phyloP scores from a whole-genome alignment of 805 yeast species.

The Hanseniaspora meyeri region DNA sequence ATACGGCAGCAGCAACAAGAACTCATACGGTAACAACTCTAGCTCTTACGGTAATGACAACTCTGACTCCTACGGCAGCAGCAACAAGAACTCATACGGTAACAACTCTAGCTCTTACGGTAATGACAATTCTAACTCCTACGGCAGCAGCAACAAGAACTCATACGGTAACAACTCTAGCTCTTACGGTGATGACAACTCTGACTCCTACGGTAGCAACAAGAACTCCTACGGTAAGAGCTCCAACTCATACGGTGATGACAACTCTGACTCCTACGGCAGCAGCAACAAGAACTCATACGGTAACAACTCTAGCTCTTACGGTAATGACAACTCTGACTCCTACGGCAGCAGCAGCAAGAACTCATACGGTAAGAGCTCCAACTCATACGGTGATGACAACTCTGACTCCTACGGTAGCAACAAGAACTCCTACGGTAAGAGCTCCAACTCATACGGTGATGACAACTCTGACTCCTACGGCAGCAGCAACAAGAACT shows the following conservation, averaged over 20 bases:
- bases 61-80: slow-evolving; percentile 20
- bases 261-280: no score
- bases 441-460: no score
- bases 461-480: no score
- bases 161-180: no score
- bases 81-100: slow-evolving; percentile 13
- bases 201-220: no score
- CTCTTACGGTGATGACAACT: no score
- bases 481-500: no score
- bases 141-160: no score
- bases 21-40: slow-evolving; percentile 22
- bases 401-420: slow-evolving; percentile 22
- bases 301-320: slow-evolving; percentile 16
- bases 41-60: slow-evolving; percentile 24
- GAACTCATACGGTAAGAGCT: slow-evolving; percentile 18
- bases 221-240: no score
- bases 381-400: slow-evolving; percentile 21
- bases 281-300: slow-evolving; percentile 20
- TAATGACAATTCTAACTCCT: no score
- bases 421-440: no score
- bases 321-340: slow-evolving; percentile 21
- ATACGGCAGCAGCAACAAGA: slow-evolving; percentile 28
- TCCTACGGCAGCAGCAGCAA: slow-evolving; percentile 12
- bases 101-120: slow-evolving; percentile 26
- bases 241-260: no score